phyloP scores from a whole-genome alignment of 2,329 filamentous ascomycete species.

The Colletotrichum sp. region DNA sequence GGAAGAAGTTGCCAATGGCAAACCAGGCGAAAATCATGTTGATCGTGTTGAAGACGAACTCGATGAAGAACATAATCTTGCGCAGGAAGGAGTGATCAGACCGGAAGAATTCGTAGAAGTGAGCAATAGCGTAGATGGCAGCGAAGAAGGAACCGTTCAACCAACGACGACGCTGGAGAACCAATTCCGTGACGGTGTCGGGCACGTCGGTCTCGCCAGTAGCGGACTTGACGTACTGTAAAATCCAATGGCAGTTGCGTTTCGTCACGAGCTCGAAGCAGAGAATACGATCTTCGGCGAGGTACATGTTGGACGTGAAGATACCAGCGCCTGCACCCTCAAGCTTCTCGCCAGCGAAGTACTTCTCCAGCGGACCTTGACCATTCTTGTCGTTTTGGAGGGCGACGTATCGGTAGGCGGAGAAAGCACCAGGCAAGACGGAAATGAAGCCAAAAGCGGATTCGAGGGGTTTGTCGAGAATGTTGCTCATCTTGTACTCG shows the following conservation, averaged over 20 bases:
- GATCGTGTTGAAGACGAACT: conserved; percentile 92
- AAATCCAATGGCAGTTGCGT: conserved; percentile 94
- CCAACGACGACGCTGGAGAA: conserved; percentile 95
- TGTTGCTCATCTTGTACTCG: conserved; percentile 99
- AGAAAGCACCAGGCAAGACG: conserved; percentile 95
- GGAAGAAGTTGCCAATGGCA: conserved; percentile 97
- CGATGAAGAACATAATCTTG: conserved; percentile 88
- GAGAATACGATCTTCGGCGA: conserved; percentile 97
- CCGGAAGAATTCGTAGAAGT: conserved; percentile 96
- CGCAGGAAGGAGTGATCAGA: conserved; percentile 87
- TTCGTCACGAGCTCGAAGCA: conserved; percentile 99
- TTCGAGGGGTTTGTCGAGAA: conserved; percentile 95
- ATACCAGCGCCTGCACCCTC: conserved; percentile 90
- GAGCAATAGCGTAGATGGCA: conserved; percentile 90
- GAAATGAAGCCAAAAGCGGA: conserved; percentile 98
- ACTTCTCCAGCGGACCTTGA: conserved; percentile 91
- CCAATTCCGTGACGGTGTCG: conserved; percentile 90
- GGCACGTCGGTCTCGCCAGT: conserved; percentile 97
- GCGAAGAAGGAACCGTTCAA: conserved; percentile 98
- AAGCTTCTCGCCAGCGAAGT: conserved; percentile 96
- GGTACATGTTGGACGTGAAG: conserved; percentile 99
- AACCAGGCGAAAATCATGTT: conserved; percentile 99
- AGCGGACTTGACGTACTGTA: conserved; percentile 98
- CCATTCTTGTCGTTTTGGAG: conserved; percentile 97
- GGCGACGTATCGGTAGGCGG: conserved; percentile 94